Base-by-base conservation (phyloP, 305 asterid genomes). In the Fraxinus platypoda region DNA sequence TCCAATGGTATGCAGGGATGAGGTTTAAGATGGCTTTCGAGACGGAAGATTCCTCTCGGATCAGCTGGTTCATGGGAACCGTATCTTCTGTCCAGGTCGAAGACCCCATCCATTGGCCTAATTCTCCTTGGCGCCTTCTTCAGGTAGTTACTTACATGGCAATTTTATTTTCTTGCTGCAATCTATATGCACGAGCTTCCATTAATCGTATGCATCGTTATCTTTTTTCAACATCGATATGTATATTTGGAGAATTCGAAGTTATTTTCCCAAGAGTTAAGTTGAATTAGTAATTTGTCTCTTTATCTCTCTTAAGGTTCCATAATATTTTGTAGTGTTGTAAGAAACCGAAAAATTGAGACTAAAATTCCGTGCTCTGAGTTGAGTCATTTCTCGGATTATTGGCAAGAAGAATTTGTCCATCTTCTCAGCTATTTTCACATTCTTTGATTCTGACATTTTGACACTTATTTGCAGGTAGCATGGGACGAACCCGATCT, bases 1-100 rank as follows among this genome's bases (percentile, higher is more conserved):
- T 92, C 21, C 93, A 85, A 43, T 95, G 96, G 96, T 86, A 90
- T 74, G 38, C 97, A 0, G 98, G 98, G 81, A 93, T 93, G 95
- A 90, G 98, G 92, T 95, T 95, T 76, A 95, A 95, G 91, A 95
- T 95, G 98, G 92, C 98, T 17, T 93, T 95, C 7, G 98, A 95
- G 90, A 93, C 97, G 0, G 98, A 93, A 77, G 98, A 93, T 86
- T 93, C 97, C 1, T 93, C 97, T 3, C 76, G 97, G 83, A 93
- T 94, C 0, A 94, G 98, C 76, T 94, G 98, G 98, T 94, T 94
- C 68, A 92, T 93, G 98, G 98, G 98, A 25, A 93, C 98, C 15
- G 77, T 94, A 1, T 89, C 97, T 1, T 81, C 93, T 38, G 94
- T 91, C 78, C 92, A 88, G 23, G 93, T 90, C 0, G 91, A 92